Evolutionary conservation across 2,329 filamentous ascomycete species (phyloP), one percentile per base, ranked within the genome.

Genomic region (Dactylellina parvicollis): DNA sequence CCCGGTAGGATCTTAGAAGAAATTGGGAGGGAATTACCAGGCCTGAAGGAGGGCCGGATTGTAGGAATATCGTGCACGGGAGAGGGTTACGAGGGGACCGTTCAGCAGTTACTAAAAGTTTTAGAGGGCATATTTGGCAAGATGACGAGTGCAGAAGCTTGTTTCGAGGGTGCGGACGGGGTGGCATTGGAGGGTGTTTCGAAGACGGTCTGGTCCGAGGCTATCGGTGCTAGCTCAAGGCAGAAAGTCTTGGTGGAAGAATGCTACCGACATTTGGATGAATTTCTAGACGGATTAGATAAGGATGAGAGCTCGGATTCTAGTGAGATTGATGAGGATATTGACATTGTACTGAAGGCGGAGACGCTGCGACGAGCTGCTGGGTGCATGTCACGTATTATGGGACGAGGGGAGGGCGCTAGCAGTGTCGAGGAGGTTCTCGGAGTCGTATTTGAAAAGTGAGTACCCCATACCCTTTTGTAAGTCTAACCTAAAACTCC

Each of bases 371-470:
- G 95, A 44, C 88, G 87, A 76, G 93, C 92, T 10, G 92, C 92
- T 0, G 87, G 89, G 57, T 89, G 88, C 75, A 84, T 97, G n/a
- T 90, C 92, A 1, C 87, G 88, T 66, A 96, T 98, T 77, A 98
- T 92, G 0, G 95, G 95, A 0, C 87, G 87, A 62, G 93, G 92
- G 0, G 91, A 92, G 77, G 69, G 75, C 12, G 87, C 86, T 40
- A 91, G 92, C 1, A 94, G 98, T 80, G 92, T 98, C 14, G 94
- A 99, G 80, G 95, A 98, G 79, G 92, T 99, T 5, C 82, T 99
- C 46, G 95, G 95, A 0, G 93, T 99, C 20, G 93, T 99, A 2
- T 99, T 99, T 82, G 94, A 98, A 81, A 98, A 96, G 91, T 96
- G 34, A 55, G 59, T 52, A 18, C 9, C 28, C n/a, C 2, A 30